Evolutionary conservation across 257 asterid genomes (phyloP).

Genomic region (Petunia secreta): DNA sequence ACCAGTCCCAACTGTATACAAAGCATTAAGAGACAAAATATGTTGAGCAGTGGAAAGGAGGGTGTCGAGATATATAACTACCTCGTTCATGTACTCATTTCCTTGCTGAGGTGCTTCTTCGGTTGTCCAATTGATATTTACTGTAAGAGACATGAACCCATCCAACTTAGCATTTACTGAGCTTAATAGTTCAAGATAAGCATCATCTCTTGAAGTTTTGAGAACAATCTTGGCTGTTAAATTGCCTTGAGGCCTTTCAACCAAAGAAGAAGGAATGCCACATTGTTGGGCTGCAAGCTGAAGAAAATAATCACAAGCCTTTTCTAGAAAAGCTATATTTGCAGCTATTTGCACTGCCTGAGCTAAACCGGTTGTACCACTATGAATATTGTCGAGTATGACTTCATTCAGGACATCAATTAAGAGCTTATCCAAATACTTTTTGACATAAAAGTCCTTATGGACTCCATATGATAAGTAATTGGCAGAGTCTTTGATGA

Average conservation of each 20-base stretch:
- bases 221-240: conserved; percentile 81
- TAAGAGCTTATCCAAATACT: conserved; percentile 34
- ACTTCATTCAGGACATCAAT: conserved; percentile 73
- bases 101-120: conserved; percentile 65
- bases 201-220: conserved; percentile 82
- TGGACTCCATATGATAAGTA: conserved; percentile 77
- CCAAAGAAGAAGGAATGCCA: conserved; percentile 75
- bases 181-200: conserved; percentile 65
- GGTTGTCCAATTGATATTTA: conserved; percentile 76
- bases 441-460: conserved; percentile 70
- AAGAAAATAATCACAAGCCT: conserved; percentile 92
- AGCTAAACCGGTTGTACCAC: conserved; percentile 64
- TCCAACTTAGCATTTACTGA: conserved; percentile 68
- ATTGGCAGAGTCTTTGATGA: conserved; percentile 77
- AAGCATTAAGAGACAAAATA: conserved; percentile 73
- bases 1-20: conserved; percentile 82
- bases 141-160: conserved; percentile 67
- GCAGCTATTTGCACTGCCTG: conserved; percentile 97
- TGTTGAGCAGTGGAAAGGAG: conserved; percentile 86
- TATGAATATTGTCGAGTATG: conserved; percentile 56
- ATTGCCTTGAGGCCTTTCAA: conserved; percentile 71
- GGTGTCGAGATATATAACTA: conserved; percentile 73
- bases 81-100: conserved; percentile 71
- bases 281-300: conserved; percentile 96
- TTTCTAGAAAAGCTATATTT: conserved; percentile 69